Evolutionary conservation across 2,329 filamentous ascomycete species (phyloP).

Genomic region (Rhynchosporium agropyri): DNA sequence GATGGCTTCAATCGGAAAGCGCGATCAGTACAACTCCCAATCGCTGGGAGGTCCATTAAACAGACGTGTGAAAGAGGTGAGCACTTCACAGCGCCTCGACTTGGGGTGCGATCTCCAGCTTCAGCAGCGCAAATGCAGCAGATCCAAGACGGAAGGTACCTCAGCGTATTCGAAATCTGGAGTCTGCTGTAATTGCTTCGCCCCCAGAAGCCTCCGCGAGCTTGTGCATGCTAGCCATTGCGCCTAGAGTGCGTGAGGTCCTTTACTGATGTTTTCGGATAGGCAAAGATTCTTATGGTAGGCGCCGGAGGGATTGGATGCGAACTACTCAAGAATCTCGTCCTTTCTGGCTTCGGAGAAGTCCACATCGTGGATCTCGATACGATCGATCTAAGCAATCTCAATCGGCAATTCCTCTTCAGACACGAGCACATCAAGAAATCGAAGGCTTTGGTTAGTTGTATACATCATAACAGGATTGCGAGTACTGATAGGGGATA

Average conservation of each 20-base stretch:
- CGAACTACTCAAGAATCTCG: conserved; percentile 95
- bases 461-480: not conserved
- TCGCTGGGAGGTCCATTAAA: conserved; percentile 69
- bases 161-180: not conserved
- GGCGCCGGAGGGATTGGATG: conserved; percentile 97
- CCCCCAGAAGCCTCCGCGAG: not conserved
- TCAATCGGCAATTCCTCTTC: conserved; percentile 97
- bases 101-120: not conserved
- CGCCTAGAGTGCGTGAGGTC: conserved; percentile 21
- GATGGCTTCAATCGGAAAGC: conserved; percentile 40
- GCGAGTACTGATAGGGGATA: conserved; percentile 24
- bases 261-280: conserved; percentile 43
- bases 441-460: conserved; percentile 81
- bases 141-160: not conserved
- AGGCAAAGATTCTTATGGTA: conserved; percentile 90
- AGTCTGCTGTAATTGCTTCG: not conserved
- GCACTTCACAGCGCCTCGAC: conserved; percentile 35
- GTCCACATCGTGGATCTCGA: conserved; percentile 96
- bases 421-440: conserved; percentile 97
- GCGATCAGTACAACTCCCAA: conserved; percentile 62
- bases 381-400: conserved; percentile 95
- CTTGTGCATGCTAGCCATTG: conserved; percentile 2
- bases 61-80: conserved; percentile 69
- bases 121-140: not conserved
- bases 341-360: conserved; percentile 87